Conservation (phyloP, 441 rosid genomes). For the Aquilaria agallochum region DNA sequence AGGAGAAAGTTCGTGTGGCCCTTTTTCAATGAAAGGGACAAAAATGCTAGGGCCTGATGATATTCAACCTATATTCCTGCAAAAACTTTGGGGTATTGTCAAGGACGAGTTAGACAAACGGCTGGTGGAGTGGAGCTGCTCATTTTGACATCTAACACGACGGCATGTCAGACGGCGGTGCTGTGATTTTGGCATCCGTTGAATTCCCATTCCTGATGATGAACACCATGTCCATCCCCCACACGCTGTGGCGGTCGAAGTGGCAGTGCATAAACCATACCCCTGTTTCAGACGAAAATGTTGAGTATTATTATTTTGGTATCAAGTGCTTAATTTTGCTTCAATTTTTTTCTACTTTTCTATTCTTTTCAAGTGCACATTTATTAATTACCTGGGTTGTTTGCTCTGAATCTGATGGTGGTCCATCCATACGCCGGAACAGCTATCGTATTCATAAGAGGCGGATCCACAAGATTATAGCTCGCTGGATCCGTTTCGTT, state of each 20-base stretch:
- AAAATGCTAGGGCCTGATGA: no score
- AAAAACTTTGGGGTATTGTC: no score
- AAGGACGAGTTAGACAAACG: no score
- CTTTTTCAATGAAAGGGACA: no score
- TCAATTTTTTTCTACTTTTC: no score
- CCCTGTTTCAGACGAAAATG: neutral
- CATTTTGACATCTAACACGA: no score
- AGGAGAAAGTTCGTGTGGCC: no score
- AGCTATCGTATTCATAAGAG: slow-evolving; percentile 29
- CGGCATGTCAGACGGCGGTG: slow-evolving; percentile 36
- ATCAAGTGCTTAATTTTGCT: no score
- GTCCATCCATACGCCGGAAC: slow-evolving; percentile 44
- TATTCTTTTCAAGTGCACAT: no score
- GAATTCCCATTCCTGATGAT: slow-evolving; percentile 25
- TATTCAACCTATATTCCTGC: no score
- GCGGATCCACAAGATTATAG: slow-evolving; percentile 39
- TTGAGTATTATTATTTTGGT: neutral
- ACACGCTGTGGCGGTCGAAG: slow-evolving; percentile 31
- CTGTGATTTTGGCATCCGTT: slow-evolving; percentile 11
- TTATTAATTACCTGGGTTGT: no score
- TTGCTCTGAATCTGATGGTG: slow-evolving; percentile 33
- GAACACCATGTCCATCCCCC: slow-evolving; percentile 37
- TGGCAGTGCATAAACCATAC: slow-evolving; percentile 47
- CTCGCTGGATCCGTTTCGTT: slow-evolving; percentile 7
- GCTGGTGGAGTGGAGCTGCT: no score